Percentiles rank a stretch among this genome's conserved stretches.
Evolutionary conservation across 1,139 yeast species (phyloP).

Genomic region (Pichia norvegensis): DNA sequence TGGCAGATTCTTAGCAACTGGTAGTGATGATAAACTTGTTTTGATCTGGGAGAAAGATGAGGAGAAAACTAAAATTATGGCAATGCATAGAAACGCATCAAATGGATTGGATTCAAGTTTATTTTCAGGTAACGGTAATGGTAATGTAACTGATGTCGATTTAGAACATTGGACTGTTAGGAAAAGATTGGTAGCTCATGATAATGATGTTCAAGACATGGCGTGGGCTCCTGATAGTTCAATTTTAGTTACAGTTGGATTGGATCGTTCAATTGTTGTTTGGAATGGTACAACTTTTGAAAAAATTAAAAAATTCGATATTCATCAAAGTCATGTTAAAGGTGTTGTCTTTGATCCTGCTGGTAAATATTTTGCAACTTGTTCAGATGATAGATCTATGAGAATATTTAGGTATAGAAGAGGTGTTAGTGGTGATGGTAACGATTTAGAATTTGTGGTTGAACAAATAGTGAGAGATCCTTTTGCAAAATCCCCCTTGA

Average conservation of each 20-base stretch:
- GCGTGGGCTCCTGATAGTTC: slow-evolving; percentile 98
- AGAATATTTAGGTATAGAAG: slow-evolving; percentile 80
- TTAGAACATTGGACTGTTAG: slow-evolving; percentile 91
- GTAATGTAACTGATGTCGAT: slow-evolving; percentile 45
- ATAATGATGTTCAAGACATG: slow-evolving; percentile 92
- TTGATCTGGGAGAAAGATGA: slow-evolving; percentile 92
- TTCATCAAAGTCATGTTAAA: slow-evolving; percentile 91
- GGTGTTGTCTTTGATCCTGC: slow-evolving; percentile 98
- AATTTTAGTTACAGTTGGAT: slow-evolving; percentile 83
- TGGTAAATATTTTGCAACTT: slow-evolving; percentile 92
- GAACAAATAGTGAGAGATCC: slow-evolving; percentile 82
- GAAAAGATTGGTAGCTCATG: slow-evolving; percentile 88
- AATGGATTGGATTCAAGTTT: slow-evolving; percentile 89
- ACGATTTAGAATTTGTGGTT: slow-evolving; percentile 72
- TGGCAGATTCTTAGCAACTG: slow-evolving; percentile 84
- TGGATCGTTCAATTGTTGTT: slow-evolving; percentile 82
- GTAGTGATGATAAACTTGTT: slow-evolving; percentile 88
- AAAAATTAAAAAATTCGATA: slow-evolving; percentile 77
- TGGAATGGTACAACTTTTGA: slow-evolving; percentile 95
- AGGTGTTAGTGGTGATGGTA: slow-evolving; percentile 32
- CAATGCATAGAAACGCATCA: slow-evolving; percentile 40
- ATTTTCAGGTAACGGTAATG: slow-evolving; percentile 12
- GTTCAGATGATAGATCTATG: slow-evolving; percentile 90
- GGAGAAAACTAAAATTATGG: slow-evolving; percentile 32
- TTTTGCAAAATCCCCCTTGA: slow-evolving; percentile 79